phyloP scores from a whole-genome alignment of 1,284 basidiomycete genomes.

The Peniophora sp. region DNA sequence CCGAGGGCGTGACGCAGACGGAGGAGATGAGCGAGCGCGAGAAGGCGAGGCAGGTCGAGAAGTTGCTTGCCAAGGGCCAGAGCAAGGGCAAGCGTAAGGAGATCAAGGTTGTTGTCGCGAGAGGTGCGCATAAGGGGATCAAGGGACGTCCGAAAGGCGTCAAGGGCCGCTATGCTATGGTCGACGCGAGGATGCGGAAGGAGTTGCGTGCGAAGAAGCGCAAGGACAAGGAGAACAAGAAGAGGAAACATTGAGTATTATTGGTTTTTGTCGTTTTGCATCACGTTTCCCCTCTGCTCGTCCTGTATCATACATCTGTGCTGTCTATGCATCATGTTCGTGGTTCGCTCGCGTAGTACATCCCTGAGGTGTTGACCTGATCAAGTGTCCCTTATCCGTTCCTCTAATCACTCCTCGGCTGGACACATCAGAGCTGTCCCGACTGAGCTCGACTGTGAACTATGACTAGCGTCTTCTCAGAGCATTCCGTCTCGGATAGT shows the following conservation, averaged over 20 bases:
- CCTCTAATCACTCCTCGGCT: no score
- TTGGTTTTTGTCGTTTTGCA: conserved; percentile 1
- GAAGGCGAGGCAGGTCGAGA: conserved; percentile 91
- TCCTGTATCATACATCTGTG: no score
- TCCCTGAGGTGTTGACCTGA: no score
- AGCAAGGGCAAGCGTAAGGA: conserved; percentile 74
- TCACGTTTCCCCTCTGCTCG: no score
- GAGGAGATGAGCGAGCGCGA: conserved; percentile 90
- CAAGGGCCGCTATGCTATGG: conserved; percentile 91
- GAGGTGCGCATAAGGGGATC: conserved; percentile 82
- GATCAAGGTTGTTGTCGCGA: conserved; percentile 87
- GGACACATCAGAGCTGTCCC: no score
- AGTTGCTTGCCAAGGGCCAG: conserved; percentile 79
- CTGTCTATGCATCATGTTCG: no score
- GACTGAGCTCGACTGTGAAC: no score
- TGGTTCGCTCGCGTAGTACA: no score
- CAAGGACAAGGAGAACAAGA: conserved; percentile 58
- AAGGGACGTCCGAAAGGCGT: conserved; percentile 95
- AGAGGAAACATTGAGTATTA: conserved; percentile 33
- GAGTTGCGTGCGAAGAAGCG: conserved; percentile 71
- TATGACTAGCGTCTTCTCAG: no score
- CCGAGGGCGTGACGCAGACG: conserved; percentile 89
- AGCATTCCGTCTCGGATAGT: no score
- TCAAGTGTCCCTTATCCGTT: no score
- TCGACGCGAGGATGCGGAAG: conserved; percentile 82